Evolutionary conservation across 2,329 filamentous ascomycete genomes (phyloP).

Genomic region (Ophidiomyces ophidiicola): DNA sequence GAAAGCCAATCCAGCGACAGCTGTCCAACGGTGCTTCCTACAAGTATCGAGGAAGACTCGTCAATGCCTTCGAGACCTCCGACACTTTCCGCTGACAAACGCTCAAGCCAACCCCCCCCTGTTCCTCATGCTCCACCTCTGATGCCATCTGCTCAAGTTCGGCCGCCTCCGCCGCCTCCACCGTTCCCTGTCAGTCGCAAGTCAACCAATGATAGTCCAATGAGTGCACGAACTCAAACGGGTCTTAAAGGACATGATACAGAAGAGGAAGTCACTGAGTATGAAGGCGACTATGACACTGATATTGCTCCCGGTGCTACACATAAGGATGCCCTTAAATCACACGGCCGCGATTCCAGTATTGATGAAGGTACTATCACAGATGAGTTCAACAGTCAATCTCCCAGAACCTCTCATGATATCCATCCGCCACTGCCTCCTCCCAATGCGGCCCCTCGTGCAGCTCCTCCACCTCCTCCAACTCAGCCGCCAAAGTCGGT

Average conservation of each 20-base stretch:
- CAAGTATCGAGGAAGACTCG: background rate
- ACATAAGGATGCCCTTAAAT: constrained; percentile 83
- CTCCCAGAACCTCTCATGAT: constrained; percentile 32
- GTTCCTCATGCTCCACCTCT: constrained; percentile 30
- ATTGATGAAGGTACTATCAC: constrained; percentile 53
- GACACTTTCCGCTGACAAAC: constrained; percentile 27
- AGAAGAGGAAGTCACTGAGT: constrained; percentile 76
- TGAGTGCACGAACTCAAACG: constrained; percentile 31
- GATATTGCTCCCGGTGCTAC: constrained; percentile 91
- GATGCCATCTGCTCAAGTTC: constrained; percentile 37
- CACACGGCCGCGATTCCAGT: constrained; percentile 66
- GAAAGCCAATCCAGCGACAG: constrained; percentile 10
- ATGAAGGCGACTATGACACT: constrained; percentile 95
- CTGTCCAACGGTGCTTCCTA: background rate
- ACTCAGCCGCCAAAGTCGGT: constrained; percentile 45
- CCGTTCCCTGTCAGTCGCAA: constrained; percentile 44
- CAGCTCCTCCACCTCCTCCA: constrained; percentile 53
- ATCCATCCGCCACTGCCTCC: constrained; percentile 41
- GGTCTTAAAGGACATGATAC: constrained; percentile 46
- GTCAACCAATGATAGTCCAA: constrained; percentile 46
- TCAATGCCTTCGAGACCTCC: constrained; percentile 19
- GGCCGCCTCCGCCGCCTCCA: constrained; percentile 52
- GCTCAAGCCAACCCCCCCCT: constrained; percentile 33
- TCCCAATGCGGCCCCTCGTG: constrained; percentile 47
- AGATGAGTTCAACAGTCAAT: constrained; percentile 43